Evolutionary conservation across 768 basidiomycete species (phyloP), one percentile per base, ranked within the genome.

Genomic region (Piloderma croceum): DNA sequence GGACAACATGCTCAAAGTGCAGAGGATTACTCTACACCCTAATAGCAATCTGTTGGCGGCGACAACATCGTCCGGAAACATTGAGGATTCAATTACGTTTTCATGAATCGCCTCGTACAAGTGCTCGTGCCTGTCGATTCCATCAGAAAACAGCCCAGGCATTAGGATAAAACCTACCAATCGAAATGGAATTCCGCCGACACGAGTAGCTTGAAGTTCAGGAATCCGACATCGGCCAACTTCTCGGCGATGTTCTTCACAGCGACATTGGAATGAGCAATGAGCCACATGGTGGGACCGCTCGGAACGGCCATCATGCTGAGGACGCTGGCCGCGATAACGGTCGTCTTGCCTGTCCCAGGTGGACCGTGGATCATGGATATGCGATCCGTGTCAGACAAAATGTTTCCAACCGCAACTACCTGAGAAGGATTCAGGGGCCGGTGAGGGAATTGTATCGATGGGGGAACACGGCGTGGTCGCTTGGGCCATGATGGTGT

Each of bases 181-280:
- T 68, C 70, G 55, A 56, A 59, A 47, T 77, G 70, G 52, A 90
- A 91, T 0, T 81, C 74, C 62, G 51, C 62, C 1, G 88, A 82
- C 13, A 90, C 81, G 3, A 90, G 55, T 2, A 91, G 65, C 45
- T 67, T 78, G 73, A 79, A 91, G 6, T 73, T 48, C 3, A 49
- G 31, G 43, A 86, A 76, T 0, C 63, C 69, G 52, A 74, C 64
- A 6, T 69, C 59, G n/a, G 66, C 59, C 13, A 91, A 63, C 63
- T 88, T 87, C 53, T 86, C 83, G 37, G 85, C 88, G 63, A 91
- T 90, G 49, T 91, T 90, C 59, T 88, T 90, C 15, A 90, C 89
- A 34, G 86, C 89, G 36, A 90, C 77, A 66, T 91, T 91, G n/a
- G 83, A 84, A 52, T 91, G 84, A 24, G 89, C 85, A 52, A 88